Evolutionary conservation across 768 basidiomycete genomes (phyloP).

Genomic region (Amanita rubescens): DNA sequence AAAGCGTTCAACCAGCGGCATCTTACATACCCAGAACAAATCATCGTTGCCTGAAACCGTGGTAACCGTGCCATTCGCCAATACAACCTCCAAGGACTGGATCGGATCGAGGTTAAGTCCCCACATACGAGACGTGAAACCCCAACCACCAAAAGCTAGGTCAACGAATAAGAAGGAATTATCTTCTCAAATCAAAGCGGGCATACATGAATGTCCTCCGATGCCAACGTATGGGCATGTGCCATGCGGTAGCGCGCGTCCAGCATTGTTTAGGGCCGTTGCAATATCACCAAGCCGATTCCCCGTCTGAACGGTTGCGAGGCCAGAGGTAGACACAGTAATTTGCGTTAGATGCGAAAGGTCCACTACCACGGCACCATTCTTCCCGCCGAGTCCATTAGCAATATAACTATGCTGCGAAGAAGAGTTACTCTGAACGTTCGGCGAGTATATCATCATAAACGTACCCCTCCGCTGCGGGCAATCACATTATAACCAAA

Average conservation of each 20-base stretch:
- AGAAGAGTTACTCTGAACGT: not conserved
- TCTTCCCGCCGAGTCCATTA: slow-evolving; percentile 33
- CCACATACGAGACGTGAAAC: slow-evolving; percentile 41
- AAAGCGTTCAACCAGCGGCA: not conserved
- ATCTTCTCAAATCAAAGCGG: not conserved
- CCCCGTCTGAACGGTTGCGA: slow-evolving; percentile 31
- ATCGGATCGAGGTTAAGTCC: slow-evolving; percentile 45
- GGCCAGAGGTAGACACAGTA: slow-evolving; percentile 18
- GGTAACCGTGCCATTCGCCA: slow-evolving; percentile 37
- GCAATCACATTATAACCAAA: slow-evolving; percentile 26
- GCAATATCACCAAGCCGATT: slow-evolving; percentile 33
- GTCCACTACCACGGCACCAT: slow-evolving; percentile 35
- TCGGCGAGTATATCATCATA: slow-evolving; percentile 6
- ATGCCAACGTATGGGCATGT: slow-evolving; percentile 39
- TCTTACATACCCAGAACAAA: slow-evolving; percentile 40
- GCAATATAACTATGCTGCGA: slow-evolving; percentile 37
- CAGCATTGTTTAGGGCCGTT: slow-evolving; percentile 25
- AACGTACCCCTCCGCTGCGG: slow-evolving; percentile 36
- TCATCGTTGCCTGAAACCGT: slow-evolving; percentile 36
- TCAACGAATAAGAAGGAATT: not conserved
- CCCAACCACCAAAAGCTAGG: slow-evolving; percentile 39
- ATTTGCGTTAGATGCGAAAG: slow-evolving; percentile 29
- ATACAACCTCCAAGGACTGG: slow-evolving; percentile 31
- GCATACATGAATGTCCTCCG: slow-evolving; percentile 34
- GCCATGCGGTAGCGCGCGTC: slow-evolving; percentile 34